These are phyloP conservation scores for Casaregolazyma lundiana DNA, from an alignment of 1,139 yeast species.

Conservation along the genomic window DNA sequence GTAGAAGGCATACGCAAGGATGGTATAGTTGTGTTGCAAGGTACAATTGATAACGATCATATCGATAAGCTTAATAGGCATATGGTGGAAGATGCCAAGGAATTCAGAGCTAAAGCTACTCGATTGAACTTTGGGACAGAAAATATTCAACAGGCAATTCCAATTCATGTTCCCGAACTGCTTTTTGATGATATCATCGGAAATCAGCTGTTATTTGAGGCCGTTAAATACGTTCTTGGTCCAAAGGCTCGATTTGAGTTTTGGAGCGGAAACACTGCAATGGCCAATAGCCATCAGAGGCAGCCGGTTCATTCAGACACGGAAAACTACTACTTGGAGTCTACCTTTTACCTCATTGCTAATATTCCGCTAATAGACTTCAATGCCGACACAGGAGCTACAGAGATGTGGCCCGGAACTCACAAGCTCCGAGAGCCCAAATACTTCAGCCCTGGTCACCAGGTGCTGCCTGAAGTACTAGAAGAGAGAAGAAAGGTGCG, in stretches of 20 bases:
- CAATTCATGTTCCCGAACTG: slow-evolving; percentile 16
- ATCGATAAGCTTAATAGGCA: slow-evolving; percentile 17
- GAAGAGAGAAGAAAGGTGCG: slow-evolving; percentile 9
- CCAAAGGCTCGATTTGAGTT: slow-evolving; percentile 20
- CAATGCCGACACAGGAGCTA: slow-evolving; percentile 15
- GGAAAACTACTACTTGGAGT: slow-evolving; percentile 7
- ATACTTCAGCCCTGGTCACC: not conserved
- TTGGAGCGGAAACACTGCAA: slow-evolving; percentile 22
- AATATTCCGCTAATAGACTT: slow-evolving; percentile 17
- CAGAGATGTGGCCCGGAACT: slow-evolving; percentile 21
- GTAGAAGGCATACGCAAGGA: slow-evolving; percentile 20
- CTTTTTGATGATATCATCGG: slow-evolving; percentile 17
- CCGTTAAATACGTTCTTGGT: slow-evolving; percentile 18
- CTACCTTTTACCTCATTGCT: slow-evolving; percentile 13
- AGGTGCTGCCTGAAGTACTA: slow-evolving; percentile 11
- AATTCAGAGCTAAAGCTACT: slow-evolving; percentile 12
- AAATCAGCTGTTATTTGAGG: slow-evolving; percentile 18
- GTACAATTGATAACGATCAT: slow-evolving; percentile 18
- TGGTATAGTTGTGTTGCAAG: slow-evolving; percentile 19
- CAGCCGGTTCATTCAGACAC: slow-evolving; percentile 16
- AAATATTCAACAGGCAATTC: slow-evolving; percentile 22
- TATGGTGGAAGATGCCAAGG: slow-evolving; percentile 19
- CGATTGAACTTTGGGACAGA: slow-evolving; percentile 21
- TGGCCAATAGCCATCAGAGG: slow-evolving; percentile 14
- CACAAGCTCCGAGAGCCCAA: slow-evolving; percentile 9